phyloP scores from a whole-genome alignment of 352 stramenopile species.

The Globisporangium heterothallicum region DNA sequence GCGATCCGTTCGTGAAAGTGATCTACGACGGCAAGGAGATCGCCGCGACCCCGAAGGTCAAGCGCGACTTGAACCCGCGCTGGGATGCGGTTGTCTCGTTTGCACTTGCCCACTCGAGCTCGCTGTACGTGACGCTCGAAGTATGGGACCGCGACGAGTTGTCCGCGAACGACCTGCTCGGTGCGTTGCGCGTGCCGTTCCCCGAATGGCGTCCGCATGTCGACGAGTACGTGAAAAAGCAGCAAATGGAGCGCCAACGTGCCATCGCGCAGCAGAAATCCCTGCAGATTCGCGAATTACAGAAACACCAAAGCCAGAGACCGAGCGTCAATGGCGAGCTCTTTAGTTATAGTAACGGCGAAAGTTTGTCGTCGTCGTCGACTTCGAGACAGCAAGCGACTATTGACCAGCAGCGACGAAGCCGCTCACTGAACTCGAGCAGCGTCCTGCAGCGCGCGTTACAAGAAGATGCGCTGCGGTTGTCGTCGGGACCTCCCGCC shows the following conservation, averaged over 20 bases:
- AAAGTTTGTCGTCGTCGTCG: not conserved
- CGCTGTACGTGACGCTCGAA: constrained; percentile 70
- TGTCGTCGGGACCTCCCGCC: constrained; percentile 13
- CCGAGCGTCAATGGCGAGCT: not conserved
- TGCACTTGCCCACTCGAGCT: constrained; percentile 41
- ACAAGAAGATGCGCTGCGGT: constrained; percentile 6
- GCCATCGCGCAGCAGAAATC: constrained; percentile 15
- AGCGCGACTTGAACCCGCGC: constrained; percentile 62
- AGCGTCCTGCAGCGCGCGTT: constrained; percentile 2
- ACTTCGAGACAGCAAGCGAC: not conserved
- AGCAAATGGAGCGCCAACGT: constrained; percentile 26
- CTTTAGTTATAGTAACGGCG: not conserved
- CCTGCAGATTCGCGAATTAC: constrained; percentile 19
- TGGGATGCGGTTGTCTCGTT: constrained; percentile 67
- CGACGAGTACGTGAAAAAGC: constrained; percentile 31
- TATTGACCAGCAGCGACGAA: constrained; percentile 25
- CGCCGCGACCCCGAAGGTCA: constrained; percentile 59
- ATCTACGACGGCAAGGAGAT: constrained; percentile 75
- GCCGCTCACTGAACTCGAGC: constrained; percentile 37
- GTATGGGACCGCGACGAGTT: constrained; percentile 73
- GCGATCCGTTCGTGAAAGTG: constrained; percentile 72
- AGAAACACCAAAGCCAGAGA: constrained; percentile 17
- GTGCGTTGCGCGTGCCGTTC: constrained; percentile 63
- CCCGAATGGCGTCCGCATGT: constrained; percentile 57
- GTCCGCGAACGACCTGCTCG: constrained; percentile 58